Evolutionary conservation across 2,329 filamentous ascomycete genomes (phyloP).

Genomic region (Elsinoe arachidis): DNA sequence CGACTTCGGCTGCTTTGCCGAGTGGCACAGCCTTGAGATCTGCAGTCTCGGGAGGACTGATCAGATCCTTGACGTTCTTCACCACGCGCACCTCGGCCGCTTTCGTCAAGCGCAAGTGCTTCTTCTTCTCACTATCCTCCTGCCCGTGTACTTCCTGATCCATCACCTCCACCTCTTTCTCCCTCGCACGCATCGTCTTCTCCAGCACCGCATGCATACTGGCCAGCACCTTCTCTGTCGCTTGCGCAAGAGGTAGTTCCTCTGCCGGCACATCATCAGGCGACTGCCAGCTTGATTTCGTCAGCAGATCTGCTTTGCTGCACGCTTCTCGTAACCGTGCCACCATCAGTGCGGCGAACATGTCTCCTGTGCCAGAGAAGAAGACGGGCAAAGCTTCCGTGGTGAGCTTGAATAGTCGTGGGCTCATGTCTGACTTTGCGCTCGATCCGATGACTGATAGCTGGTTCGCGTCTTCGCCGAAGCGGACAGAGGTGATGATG

Average conservation of each 20-base stretch:
- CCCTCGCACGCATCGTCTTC: conserved; percentile 57
- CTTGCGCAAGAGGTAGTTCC: conserved; percentile 73
- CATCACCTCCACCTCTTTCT: conserved; percentile 49
- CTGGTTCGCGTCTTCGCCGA: conserved; percentile 42
- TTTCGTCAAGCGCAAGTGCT: conserved; percentile 64
- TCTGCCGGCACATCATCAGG: conserved; percentile 59
- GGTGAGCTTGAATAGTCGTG: conserved; percentile 80
- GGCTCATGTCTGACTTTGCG: conserved; percentile 52
- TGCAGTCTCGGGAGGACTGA: conserved; percentile 57
- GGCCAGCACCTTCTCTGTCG: conserved; percentile 77
- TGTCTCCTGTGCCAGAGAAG: conserved; percentile 94
- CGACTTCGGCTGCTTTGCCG: conserved; percentile 8
- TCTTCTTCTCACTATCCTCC: conserved; percentile 44
- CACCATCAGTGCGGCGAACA: conserved; percentile 90
- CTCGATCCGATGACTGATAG: conserved; percentile 65
- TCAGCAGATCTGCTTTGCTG: conserved; percentile 42
- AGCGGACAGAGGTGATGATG: conserved; percentile 80
- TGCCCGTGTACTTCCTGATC: conserved; percentile 38
- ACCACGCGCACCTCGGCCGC: conserved; percentile 84
- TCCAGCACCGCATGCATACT: conserved; percentile 83
- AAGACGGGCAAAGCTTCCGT: conserved; percentile 85
- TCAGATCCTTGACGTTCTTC: conserved; percentile 60
- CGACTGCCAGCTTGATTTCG: conserved; percentile 62
- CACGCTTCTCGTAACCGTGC: conserved; percentile 81
- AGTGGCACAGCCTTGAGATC: conserved; percentile 46